These are phyloP conservation scores for Candida fluviatilis DNA, from an alignment of 805 yeast genomes.

Conservation along the genomic window DNA sequence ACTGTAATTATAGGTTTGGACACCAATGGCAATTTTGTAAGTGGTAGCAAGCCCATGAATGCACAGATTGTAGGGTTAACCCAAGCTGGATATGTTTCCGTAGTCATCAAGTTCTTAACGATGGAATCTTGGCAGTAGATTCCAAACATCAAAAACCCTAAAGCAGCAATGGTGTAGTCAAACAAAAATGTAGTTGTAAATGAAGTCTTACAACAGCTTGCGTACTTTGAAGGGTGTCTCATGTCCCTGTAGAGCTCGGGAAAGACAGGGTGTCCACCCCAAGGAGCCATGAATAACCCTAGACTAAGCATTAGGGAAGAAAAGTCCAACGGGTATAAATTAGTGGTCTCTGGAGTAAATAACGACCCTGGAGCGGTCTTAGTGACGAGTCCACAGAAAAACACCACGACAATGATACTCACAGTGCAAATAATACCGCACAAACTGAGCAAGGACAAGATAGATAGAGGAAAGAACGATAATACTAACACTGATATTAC, in stretches of 20 bases:
- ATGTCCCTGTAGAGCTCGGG: conserved; percentile 72
- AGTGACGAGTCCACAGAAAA: conserved; percentile 43
- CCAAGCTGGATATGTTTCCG: conserved; percentile 63
- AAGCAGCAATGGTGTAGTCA: conserved; percentile 57
- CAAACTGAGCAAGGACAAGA: conserved; percentile 49
- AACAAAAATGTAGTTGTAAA: conserved; percentile 55
- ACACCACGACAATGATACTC: conserved; percentile 41
- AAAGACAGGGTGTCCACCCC: conserved; percentile 82
- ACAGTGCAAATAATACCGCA: conserved; percentile 54
- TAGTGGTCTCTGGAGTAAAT: conserved; percentile 40
- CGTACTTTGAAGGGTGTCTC: conserved; percentile 61
- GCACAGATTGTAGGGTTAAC: conserved; percentile 32
- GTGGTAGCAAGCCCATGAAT: conserved; percentile 35
- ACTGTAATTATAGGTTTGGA: conserved; percentile 37
- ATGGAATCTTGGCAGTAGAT: conserved; percentile 61
- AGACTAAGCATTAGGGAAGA: conserved; percentile 45
- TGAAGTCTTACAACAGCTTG: conserved; percentile 48
- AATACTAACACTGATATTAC: conserved; percentile 38
- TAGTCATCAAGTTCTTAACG: conserved; percentile 67
- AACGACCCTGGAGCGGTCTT: conserved; percentile 51
- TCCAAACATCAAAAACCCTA: conserved; percentile 84
- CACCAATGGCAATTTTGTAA: conserved; percentile 39
- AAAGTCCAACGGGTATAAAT: conserved; percentile 27
- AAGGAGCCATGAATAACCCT: conserved; percentile 73
- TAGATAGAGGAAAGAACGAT: conserved; percentile 53